Evolutionary conservation across 1,139 yeast genomes (phyloP), one percentile per base, ranked within the genome.

Genomic region (Pichia sp.): DNA sequence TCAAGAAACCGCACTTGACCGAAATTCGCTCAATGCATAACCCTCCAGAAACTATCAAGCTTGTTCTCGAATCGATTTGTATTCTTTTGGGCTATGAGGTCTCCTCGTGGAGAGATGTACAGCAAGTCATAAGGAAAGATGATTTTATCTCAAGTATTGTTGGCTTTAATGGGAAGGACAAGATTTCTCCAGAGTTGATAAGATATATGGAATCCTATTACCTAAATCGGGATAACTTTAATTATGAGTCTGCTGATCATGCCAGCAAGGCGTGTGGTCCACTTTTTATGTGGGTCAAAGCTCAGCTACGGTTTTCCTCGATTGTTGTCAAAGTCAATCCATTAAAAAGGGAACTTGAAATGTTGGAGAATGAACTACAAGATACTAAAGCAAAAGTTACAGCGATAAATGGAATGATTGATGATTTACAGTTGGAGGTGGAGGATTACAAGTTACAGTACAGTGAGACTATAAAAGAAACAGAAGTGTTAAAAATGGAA

Each of bases 251-350:
- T 0, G 96, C 85, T 0, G 76, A 84, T 51, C 66, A 96, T 34
- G 97, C 97, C 3, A 82, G 94, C 59, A 86, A 84, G 52, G 96
- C 97, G 0, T 87, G 96, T 63, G 97, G 96, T 0, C 98, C 98
- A 0, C 63, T 91, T 33, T 56, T 84, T 21, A 80, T 78, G 45
- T 91, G 98, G 98, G 93, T 87, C 0, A 68, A 70, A 41, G 97
- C 97, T 0, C 97, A 91, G 46, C 66, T 87, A 18, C 64, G 68
- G 6, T 88, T 81, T 51, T 73, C 93, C 0, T 55, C 72, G 4
- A 81, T 86, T 26, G 60, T 86, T 30, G 80, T 82, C 31, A 70
- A 69, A 30, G 74, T 88, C 22, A 85, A 77, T 0, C 98, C 98
- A 0, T 59, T 91, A 49, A 64, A 78, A 41, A 67, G 66, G 10